Percentiles rank a stretch among this genome's conserved stretches.
phyloP scores from a whole-genome alignment of 2,329 filamentous ascomycete genomes.

The Alternaria viburni region DNA sequence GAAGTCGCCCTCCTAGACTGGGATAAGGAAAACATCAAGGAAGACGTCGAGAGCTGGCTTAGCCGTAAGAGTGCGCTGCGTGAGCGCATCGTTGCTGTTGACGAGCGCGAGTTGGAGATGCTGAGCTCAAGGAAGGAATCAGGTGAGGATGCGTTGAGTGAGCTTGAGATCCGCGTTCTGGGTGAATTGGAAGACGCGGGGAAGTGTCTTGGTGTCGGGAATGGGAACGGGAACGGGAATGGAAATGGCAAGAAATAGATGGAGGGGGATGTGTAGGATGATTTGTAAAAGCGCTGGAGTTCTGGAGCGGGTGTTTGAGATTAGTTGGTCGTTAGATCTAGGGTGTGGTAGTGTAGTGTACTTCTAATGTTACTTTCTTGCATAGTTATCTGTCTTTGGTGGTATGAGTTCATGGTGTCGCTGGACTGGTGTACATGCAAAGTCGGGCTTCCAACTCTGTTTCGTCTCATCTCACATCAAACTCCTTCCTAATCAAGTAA shows the following conservation, averaged over 20 bases:
- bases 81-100: constrained; percentile 75
- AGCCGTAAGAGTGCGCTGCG: constrained; percentile 71
- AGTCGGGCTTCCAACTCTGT: background rate
- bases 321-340: background rate
- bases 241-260: constrained; percentile 1
- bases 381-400: background rate
- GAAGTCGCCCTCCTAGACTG: constrained; percentile 77
- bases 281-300: constrained; percentile 14
- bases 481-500: background rate
- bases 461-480: background rate
- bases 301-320: background rate
- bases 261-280: background rate
- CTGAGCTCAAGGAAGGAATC: constrained; percentile 44
- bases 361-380: background rate
- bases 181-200: constrained; percentile 43
- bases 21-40: constrained; percentile 74
- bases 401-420: background rate
- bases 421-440: background rate
- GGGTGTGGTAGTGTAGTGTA: background rate
- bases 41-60: constrained; percentile 85
- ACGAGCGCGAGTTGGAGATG: constrained; percentile 73
- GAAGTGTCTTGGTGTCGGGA: constrained; percentile 45
- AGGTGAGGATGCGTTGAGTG: constrained; percentile 51
- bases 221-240: constrained; percentile 11
- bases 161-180: constrained; percentile 78